A percentile compares a stretch with the other conserved stretches of the same genome.
Evolutionary conservation across 176 grass and related monocot genomes (phyloP).

Genomic region (Microstegium vimineum): DNA sequence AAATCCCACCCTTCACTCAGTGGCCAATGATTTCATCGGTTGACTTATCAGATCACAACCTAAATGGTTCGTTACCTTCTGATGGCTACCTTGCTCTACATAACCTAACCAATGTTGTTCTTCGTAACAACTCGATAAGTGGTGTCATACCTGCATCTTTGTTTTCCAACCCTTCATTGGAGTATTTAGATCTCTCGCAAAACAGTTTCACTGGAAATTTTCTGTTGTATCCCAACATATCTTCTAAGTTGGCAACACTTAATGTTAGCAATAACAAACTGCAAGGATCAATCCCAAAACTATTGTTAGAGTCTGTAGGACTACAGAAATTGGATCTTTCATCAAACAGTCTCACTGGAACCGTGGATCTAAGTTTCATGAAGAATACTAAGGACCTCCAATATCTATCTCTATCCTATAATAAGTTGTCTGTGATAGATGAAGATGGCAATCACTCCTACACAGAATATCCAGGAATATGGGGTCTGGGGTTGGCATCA

Average conservation of each 20-base stretch:
- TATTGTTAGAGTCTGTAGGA: conserved; percentile 19
- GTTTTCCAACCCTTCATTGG: neutral
- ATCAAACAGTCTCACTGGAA: conserved; percentile 48
- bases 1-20: conserved; percentile 26
- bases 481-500: conserved; percentile 10
- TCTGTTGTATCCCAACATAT: neutral
- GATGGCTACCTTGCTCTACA: neutral
- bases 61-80: conserved; percentile 23
- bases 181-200: neutral
- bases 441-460: neutral
- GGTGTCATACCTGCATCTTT: neutral
- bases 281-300: conserved; percentile 35
- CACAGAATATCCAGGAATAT: too few species aligned
- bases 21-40: conserved; percentile 32
- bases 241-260: neutral
- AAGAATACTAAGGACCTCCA: neutral
- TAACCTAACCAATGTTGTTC: neutral
- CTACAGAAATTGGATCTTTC: conserved; percentile 27
- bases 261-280: conserved; percentile 22
- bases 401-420: neutral
- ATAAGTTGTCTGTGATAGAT: conserved; percentile 17
- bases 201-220: neutral
- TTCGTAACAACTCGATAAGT: neutral
- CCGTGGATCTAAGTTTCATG: neutral
- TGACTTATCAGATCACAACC: conserved; percentile 32